Conservation (phyloP, 768 basidiomycete genomes). For the Mrakia blollopis region DNA sequence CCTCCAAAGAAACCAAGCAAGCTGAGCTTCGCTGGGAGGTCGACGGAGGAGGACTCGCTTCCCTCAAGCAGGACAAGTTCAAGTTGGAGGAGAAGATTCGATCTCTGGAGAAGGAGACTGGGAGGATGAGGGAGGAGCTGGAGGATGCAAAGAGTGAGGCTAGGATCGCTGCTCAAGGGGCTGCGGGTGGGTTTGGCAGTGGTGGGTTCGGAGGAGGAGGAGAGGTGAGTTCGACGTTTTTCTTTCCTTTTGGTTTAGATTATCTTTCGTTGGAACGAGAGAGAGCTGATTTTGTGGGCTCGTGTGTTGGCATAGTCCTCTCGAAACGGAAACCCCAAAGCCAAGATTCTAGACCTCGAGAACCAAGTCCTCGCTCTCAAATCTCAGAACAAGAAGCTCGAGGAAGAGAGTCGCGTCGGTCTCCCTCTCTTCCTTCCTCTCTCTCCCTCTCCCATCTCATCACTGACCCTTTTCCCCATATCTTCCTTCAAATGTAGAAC, state of each 20-base stretch:
- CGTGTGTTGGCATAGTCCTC: neutral
- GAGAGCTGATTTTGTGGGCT: neutral
- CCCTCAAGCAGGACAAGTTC: conserved; percentile 24
- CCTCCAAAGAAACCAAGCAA: conserved; percentile 1
- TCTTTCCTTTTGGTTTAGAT: neutral
- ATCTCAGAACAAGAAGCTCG: conserved; percentile 3
- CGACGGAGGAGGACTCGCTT: neutral
- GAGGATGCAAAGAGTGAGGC: conserved; percentile 9
- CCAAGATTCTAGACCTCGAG: conserved; percentile 13
- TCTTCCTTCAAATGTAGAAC: neutral
- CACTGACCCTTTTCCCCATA: neutral
- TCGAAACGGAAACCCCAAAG: conserved; percentile 1
- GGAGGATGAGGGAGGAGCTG: neutral
- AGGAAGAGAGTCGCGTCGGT: conserved; percentile 12
- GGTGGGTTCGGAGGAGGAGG: neutral
- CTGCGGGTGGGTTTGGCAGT: neutral
- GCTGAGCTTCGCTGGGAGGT: conserved; percentile 10
- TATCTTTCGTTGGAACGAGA: neutral
- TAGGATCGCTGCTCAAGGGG: neutral
- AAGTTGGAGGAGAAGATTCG: conserved; percentile 34
- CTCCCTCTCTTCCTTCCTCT: neutral
- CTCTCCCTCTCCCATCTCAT: neutral
- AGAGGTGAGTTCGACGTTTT: neutral
- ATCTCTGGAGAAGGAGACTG: neutral
- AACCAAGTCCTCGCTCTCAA: conserved; percentile 8